Evolutionary conservation across 2,329 filamentous ascomycete species (phyloP).

Genomic region (Penicillium sp.): DNA sequence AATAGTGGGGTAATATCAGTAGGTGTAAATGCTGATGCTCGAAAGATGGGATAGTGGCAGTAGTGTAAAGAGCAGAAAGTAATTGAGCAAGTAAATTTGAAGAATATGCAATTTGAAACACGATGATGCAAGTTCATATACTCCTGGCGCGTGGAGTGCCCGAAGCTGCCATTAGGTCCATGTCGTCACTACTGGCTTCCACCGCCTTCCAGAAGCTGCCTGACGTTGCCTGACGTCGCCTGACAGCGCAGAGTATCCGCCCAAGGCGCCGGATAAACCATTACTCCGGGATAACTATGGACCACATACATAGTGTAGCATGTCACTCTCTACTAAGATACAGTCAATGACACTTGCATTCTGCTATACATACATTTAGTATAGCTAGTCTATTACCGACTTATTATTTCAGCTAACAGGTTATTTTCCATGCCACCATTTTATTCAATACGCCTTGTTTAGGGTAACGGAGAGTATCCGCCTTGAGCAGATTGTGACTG

Average conservation of each 20-base stretch:
- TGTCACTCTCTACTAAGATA: neutral
- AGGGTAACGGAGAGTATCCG: neutral
- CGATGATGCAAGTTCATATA: slow-evolving; percentile 19
- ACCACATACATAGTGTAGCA: neutral
- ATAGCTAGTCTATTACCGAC: neutral
- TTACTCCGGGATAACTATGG: neutral
- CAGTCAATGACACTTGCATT: neutral
- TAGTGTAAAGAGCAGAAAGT: neutral
- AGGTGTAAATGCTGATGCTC: neutral
- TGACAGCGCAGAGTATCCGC: neutral
- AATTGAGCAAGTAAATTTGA: neutral
- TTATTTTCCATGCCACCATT: neutral
- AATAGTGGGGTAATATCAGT: slow-evolving; percentile 4
- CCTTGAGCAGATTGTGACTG: neutral
- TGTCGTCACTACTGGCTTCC: slow-evolving; percentile 28
- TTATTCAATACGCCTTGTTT: neutral
- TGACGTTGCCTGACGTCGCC: slow-evolving; percentile 4
- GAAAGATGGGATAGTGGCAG: neutral
- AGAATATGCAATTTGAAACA: neutral
- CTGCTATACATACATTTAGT: neutral
- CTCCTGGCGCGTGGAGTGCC: slow-evolving; percentile 8
- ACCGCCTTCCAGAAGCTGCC: slow-evolving; percentile 32
- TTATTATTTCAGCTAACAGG: neutral
- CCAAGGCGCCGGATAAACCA: neutral
- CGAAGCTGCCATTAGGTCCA: slow-evolving; percentile 14